Evolutionary conservation across 2,329 filamentous ascomycete species (phyloP).

Genomic region (Pseudogymnoascus sp.): DNA sequence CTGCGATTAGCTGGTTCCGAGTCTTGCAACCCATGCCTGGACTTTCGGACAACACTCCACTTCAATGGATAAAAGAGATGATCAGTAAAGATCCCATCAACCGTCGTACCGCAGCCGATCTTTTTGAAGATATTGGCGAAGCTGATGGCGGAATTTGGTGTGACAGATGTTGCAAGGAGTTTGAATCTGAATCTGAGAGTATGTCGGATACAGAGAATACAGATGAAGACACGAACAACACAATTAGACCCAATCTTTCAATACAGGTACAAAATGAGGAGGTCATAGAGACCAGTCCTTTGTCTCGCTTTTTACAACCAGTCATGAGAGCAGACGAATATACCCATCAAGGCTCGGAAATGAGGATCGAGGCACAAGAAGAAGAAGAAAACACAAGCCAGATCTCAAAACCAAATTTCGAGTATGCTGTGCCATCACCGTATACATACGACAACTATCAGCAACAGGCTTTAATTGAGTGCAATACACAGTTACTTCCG

Average conservation of each 20-base stretch:
- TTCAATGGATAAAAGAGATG: constrained; percentile 14
- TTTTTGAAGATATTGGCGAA: constrained; percentile 7
- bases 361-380: neutral
- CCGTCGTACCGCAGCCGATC: constrained; percentile 8
- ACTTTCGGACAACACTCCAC: constrained; percentile 10
- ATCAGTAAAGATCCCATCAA: constrained; percentile 7
- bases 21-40: neutral
- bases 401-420: neutral
- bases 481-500: neutral
- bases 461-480: neutral
- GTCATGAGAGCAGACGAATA: neutral
- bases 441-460: neutral
- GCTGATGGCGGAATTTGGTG: constrained; percentile 3
- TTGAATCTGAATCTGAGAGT: constrained; percentile 1
- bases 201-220: neutral
- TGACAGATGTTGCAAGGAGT: neutral
- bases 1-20: constrained; percentile 3
- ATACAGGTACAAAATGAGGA: constrained; percentile 5
- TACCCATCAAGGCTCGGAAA: neutral
- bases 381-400: neutral
- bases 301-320: constrained; percentile 5
- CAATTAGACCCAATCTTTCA: neutral
- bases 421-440: neutral
- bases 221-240: constrained; percentile 8
- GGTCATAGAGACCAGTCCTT: constrained; percentile 11